Conservation (phyloP, 1,139 yeast genomes). For the Diutina pseudorugosa region DNA sequence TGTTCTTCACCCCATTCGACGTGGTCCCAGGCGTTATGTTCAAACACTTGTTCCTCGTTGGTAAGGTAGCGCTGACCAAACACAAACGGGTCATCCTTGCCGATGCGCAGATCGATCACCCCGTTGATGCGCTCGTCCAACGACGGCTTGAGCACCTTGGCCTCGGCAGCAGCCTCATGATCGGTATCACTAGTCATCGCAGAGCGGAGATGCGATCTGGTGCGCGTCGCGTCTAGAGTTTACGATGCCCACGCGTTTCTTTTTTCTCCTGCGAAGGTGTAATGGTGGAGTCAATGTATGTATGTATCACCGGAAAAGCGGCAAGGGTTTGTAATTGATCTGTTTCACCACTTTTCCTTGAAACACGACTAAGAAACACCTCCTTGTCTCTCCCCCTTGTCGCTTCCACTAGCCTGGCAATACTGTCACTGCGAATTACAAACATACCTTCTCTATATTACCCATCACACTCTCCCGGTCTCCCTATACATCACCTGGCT, state of each 20-base stretch:
- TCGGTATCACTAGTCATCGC: neutral
- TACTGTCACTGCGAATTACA: too few relatives aligned
- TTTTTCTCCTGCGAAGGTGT: neutral
- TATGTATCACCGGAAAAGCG: too few relatives aligned
- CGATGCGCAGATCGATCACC: constrained; percentile 42
- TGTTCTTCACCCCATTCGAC: constrained; percentile 98
- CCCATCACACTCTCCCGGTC: neutral
- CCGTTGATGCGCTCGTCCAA: neutral
- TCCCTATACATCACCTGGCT: neutral
- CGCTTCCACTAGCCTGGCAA: too few relatives aligned
- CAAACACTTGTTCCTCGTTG: constrained; percentile 73
- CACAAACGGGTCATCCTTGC: constrained; percentile 82
- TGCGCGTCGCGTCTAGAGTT: neutral
- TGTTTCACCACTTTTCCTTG: too few relatives aligned
- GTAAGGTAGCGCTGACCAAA: constrained; percentile 79
- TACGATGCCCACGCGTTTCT: neutral
- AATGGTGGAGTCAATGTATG: too few relatives aligned
- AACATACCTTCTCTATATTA: neutral
- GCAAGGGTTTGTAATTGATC: too few relatives aligned
- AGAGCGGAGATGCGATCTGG: neutral
- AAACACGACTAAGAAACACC: too few relatives aligned
- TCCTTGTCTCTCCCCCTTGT: too few relatives aligned
- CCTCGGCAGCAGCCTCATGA: neutral
- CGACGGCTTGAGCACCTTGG: constrained; percentile 1
- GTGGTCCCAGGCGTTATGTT: constrained; percentile 96